phyloP scores from a whole-genome alignment of 2,329 filamentous ascomycete species.

The Pseudomassariella vexata region DNA sequence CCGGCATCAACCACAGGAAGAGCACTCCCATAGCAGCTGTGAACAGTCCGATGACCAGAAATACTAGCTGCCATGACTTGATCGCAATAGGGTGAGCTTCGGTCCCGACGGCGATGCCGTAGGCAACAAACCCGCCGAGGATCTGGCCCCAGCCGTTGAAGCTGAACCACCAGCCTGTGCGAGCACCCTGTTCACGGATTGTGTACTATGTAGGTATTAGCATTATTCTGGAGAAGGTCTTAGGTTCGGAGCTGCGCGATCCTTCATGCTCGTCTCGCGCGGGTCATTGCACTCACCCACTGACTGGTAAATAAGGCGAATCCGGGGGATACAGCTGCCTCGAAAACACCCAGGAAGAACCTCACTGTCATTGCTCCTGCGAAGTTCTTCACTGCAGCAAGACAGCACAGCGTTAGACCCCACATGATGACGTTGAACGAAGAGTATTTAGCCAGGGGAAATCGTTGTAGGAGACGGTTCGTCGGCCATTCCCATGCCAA shows the following conservation, averaged over 20 bases:
- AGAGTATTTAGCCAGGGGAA: slow-evolving; percentile 63
- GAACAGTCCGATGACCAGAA: slow-evolving; percentile 46
- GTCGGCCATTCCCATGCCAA: slow-evolving; percentile 61
- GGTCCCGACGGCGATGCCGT: slow-evolving; percentile 44
- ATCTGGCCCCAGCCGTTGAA: slow-evolving; percentile 31
- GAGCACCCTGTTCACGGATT: slow-evolving; percentile 20
- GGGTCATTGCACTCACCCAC: slow-evolving; percentile 12
- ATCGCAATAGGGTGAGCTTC: slow-evolving; percentile 32
- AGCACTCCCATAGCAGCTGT: slow-evolving; percentile 40
- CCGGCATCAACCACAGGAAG: slow-evolving; percentile 44
- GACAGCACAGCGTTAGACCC: slow-evolving; percentile 35
- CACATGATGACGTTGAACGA: slow-evolving; percentile 59
- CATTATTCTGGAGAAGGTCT: no score
- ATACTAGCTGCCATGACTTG: slow-evolving; percentile 61
- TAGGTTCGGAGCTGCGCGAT: no score
- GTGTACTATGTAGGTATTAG: slow-evolving; percentile 13
- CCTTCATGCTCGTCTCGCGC: no score
- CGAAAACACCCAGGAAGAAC: slow-evolving; percentile 35
- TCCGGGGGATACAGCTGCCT: slow-evolving; percentile 26
- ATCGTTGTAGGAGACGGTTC: slow-evolving; percentile 55
- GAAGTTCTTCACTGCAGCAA: slow-evolving; percentile 30
- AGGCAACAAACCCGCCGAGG: slow-evolving; percentile 32
- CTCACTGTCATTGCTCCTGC: slow-evolving; percentile 30
- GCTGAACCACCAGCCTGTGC: slow-evolving; percentile 24
- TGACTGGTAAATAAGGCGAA: slow-evolving; percentile 26